Evolutionary conservation across 1,284 basidiomycete genomes (phyloP).

Genomic region (Apiotrichum mycotoxinovorans): DNA sequence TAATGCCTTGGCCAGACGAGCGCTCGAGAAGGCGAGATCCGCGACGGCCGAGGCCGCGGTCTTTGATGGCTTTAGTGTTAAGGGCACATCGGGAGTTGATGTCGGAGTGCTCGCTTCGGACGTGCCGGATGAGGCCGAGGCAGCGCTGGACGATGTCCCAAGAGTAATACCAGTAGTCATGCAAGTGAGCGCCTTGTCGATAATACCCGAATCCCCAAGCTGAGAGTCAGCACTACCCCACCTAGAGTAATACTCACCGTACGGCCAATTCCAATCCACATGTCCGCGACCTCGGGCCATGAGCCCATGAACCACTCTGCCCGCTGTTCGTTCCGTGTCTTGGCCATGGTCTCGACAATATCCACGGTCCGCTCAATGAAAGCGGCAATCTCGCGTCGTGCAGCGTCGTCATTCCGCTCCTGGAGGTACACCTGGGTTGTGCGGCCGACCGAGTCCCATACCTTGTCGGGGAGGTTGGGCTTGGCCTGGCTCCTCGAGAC

Average conservation of each 20-base stretch:
- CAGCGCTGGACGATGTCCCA: background rate
- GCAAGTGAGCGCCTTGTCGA: conserved; percentile 32
- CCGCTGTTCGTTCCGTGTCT: conserved; percentile 16
- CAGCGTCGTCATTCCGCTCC: conserved; percentile 10
- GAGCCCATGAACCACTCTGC: conserved; percentile 29
- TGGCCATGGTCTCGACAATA: conserved; percentile 24
- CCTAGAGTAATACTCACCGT: conserved; percentile 27
- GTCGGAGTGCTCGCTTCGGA: background rate
- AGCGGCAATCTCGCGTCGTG: conserved; percentile 16
- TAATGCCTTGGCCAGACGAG: conserved; percentile 1
- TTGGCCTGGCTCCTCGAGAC: conserved; percentile 1
- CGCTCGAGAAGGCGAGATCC: background rate
- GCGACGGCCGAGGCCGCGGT: background rate
- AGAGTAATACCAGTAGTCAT: conserved; percentile 9
- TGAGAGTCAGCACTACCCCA: conserved; percentile 6
- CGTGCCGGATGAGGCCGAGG: background rate
- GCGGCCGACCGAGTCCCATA: conserved; percentile 15
- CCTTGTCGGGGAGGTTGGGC: conserved; percentile 6
- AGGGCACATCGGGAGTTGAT: no score
- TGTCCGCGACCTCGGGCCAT: conserved; percentile 36
- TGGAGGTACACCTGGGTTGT: conserved; percentile 9
- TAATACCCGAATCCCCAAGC: conserved; percentile 31
- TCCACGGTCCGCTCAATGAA: conserved; percentile 22
- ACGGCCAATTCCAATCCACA: conserved; percentile 43
- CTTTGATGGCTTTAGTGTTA: no score